Percentiles rank a stretch among this genome's conserved stretches.
Conservation (phyloP, 768 basidiomycete species). For the Collybia nuda region DNA sequence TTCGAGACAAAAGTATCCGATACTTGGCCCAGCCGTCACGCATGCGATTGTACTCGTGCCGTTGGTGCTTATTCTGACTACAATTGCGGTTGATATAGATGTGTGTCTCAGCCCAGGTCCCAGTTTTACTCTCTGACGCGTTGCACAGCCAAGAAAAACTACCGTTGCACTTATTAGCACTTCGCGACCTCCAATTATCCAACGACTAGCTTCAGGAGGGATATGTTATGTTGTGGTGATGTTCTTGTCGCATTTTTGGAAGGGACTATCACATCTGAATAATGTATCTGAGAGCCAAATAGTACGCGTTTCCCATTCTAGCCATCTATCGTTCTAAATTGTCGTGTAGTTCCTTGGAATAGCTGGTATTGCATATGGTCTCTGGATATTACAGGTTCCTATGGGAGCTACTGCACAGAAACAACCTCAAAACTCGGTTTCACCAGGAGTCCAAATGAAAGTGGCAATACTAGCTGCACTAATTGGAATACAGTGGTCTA, state of each 20-base stretch:
- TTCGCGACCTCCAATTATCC: constrained; percentile 10
- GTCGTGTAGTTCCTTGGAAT: constrained; percentile 26
- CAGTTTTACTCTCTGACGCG: constrained; percentile 1
- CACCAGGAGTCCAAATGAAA: constrained; percentile 23
- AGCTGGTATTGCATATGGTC: constrained; percentile 27
- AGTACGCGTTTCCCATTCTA: constrained; percentile 22
- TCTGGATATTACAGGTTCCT: constrained; percentile 25
- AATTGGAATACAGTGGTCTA: constrained; percentile 33
- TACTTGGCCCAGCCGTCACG: constrained; percentile 58
- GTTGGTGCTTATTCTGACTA: constrained; percentile 49
- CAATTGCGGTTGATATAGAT: constrained; percentile 36
- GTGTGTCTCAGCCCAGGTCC: constrained; percentile 14
- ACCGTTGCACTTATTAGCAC: background rate
- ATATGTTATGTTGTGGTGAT: constrained; percentile 24
- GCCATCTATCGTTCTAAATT: background rate
- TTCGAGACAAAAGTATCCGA: constrained; percentile 48
- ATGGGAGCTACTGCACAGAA: constrained; percentile 11
- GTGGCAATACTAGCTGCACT: constrained; percentile 25
- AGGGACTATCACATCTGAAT: constrained; percentile 20
- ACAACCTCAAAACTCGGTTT: constrained; percentile 13
- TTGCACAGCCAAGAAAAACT: no score
- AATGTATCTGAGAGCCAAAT: constrained; percentile 38
- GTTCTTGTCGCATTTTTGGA: constrained; percentile 29
- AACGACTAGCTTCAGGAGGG: constrained; percentile 22
- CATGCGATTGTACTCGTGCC: constrained; percentile 60